A percentile compares a stretch with the other conserved stretches of the same genome.
These are phyloP conservation scores for Hyaloscypha variabilis DNA, from an alignment of 495 filamentous ascomycete genomes.

Conservation along the genomic window DNA sequence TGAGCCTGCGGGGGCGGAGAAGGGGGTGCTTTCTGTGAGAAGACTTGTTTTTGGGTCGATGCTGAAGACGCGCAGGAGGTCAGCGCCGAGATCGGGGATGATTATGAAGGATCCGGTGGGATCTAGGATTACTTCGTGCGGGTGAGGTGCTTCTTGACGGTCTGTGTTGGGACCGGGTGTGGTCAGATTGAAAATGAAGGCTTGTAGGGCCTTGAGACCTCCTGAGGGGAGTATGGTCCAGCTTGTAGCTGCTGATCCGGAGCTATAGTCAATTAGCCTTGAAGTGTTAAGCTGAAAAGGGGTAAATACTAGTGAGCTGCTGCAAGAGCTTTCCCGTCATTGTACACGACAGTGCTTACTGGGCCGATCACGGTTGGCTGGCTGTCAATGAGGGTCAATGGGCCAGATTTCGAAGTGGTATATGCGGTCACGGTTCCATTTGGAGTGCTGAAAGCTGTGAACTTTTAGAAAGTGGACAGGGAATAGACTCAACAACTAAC, in stretches of 20 bases:
- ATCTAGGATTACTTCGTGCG: slow-evolving; percentile 71
- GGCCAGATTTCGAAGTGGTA: slow-evolving; percentile 37
- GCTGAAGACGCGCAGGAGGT: slow-evolving; percentile 66
- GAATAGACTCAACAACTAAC: slow-evolving; percentile 23
- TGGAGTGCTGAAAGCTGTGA: slow-evolving; percentile 9
- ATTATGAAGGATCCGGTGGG: slow-evolving; percentile 67
- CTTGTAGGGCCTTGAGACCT: slow-evolving; percentile 43
- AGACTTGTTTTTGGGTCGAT: slow-evolving; percentile 46
- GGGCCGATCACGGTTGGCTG: slow-evolving; percentile 41
- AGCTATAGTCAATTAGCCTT: slow-evolving; percentile 19
- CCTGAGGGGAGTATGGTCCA: slow-evolving; percentile 23
- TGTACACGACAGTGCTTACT: slow-evolving; percentile 47
- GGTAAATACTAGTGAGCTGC: slow-evolving; percentile 52
- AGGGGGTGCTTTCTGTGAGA: slow-evolving; percentile 37
- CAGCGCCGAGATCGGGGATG: slow-evolving; percentile 72
- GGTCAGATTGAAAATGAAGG: slow-evolving; percentile 53
- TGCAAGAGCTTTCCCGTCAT: slow-evolving; percentile 42
- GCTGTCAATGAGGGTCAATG: slow-evolving; percentile 39
- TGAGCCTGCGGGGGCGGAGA: slow-evolving; percentile 46
- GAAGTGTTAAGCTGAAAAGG: neutral
- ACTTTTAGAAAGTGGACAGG: neutral
- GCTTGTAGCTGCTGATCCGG: slow-evolving; percentile 24
- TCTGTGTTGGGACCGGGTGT: slow-evolving; percentile 48
- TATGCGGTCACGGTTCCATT: slow-evolving; percentile 49
- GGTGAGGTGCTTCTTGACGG: slow-evolving; percentile 69